These are phyloP conservation scores for Cryphonectria radicalis DNA, from an alignment of 2,329 filamentous ascomycete species.

Conservation along the genomic window DNA sequence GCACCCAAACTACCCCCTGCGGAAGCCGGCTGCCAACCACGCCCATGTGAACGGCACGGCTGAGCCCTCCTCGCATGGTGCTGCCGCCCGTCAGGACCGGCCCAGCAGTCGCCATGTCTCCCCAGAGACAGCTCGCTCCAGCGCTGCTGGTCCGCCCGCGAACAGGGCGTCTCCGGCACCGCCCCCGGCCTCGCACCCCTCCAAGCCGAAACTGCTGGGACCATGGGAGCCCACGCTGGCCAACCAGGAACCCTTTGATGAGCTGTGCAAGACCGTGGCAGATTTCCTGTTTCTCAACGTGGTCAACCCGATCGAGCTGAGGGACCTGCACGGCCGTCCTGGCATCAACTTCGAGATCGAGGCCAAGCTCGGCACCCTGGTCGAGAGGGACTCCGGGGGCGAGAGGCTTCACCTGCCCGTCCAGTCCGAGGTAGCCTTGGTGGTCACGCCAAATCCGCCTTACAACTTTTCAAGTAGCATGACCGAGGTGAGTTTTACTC, in stretches of 20 bases:
- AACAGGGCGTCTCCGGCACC: slow-evolving; percentile 31
- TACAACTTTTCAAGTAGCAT: slow-evolving; percentile 84
- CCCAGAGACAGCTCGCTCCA: slow-evolving; percentile 48
- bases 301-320: slow-evolving; percentile 67
- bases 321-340: slow-evolving; percentile 60
- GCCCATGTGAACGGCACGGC: slow-evolving; percentile 45
- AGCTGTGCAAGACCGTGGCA: slow-evolving; percentile 74
- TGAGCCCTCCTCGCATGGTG: slow-evolving; percentile 30
- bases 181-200: slow-evolving; percentile 25
- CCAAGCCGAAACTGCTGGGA: slow-evolving; percentile 45
- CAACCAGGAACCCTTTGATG: slow-evolving; percentile 71
- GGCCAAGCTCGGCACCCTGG: slow-evolving; percentile 84
- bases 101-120: slow-evolving; percentile 50
- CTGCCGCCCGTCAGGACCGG: slow-evolving; percentile 33
- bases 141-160: slow-evolving; percentile 30
- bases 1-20: slow-evolving; percentile 52
- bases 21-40: slow-evolving; percentile 38
- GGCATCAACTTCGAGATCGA: slow-evolving; percentile 84
- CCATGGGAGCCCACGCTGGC: slow-evolving; percentile 72
- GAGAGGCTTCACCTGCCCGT: slow-evolving; percentile 68
- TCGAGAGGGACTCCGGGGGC: slow-evolving; percentile 72
- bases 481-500: slow-evolving; percentile 69
- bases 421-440: slow-evolving; percentile 50
- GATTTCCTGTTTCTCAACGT: slow-evolving; percentile 80
- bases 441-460: slow-evolving; percentile 68